Conservation (phyloP, 2,329 filamentous ascomycete genomes). For the Teratosphaeria viscida region DNA sequence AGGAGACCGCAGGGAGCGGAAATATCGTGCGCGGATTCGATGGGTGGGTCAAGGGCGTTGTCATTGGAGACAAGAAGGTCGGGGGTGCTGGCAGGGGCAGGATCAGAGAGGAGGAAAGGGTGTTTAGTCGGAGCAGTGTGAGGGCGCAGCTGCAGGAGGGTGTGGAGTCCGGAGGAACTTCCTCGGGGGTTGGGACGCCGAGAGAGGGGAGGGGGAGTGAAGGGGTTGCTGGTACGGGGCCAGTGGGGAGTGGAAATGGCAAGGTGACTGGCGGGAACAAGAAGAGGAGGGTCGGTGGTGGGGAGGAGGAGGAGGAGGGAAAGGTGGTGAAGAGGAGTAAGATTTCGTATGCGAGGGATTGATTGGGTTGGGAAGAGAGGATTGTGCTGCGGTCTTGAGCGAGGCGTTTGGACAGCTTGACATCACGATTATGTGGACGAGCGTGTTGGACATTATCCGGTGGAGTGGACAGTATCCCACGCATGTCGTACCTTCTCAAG, state of each 20-base stretch:
- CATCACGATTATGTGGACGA: not conserved
- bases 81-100: slow-evolving; percentile 26
- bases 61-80: slow-evolving; percentile 28
- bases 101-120: slow-evolving; percentile 58
- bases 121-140: slow-evolving; percentile 44
- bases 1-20: slow-evolving; percentile 70
- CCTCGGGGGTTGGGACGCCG: too few relatives aligned
- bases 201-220: slow-evolving; percentile 31
- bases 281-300: slow-evolving; percentile 35
- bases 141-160: slow-evolving; percentile 21
- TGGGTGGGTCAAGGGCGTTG: slow-evolving; percentile 84
- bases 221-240: too few relatives aligned
- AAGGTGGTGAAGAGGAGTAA: slow-evolving; percentile 39
- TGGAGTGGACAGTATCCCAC: not conserved
- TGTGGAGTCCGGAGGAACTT: slow-evolving; percentile 12
- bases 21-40: slow-evolving; percentile 98
- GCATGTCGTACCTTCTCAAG: not conserved
- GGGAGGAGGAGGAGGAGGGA: slow-evolving; percentile 32
- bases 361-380: slow-evolving; percentile 8
- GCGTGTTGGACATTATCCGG: not conserved
- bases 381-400: not conserved
- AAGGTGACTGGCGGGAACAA: slow-evolving; percentile 30
- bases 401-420: not conserved
- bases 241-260: slow-evolving; percentile 29
- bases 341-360: slow-evolving; percentile 41